Conservation (phyloP, 176 grass and related monocot genomes). For the Miscanthus lutarioriparius region DNA sequence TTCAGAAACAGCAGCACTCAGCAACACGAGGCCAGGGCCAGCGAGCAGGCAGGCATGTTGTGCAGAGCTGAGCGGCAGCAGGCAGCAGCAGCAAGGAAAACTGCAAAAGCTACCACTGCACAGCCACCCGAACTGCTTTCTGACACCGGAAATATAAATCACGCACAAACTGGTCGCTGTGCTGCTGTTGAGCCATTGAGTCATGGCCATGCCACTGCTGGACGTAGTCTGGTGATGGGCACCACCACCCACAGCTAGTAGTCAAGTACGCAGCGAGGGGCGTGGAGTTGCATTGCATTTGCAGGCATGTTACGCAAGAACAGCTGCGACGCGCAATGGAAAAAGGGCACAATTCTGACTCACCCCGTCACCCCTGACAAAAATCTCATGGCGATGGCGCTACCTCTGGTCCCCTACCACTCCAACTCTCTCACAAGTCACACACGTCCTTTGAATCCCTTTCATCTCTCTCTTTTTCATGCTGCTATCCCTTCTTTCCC, state of each 20-base stretch:
- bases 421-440: not conserved
- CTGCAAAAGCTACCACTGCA: not conserved
- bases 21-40: no score
- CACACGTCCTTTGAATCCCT: not conserved
- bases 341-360: slow-evolving; percentile 29
- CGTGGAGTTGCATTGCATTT: not conserved
- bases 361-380: not conserved
- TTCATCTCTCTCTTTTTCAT: not conserved
- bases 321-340: slow-evolving; percentile 30
- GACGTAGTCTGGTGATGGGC: not conserved
- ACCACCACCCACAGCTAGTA: not conserved
- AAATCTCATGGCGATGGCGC: slow-evolving; percentile 13
- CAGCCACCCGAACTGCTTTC: not conserved
- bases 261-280: slow-evolving; percentile 4
- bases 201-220: not conserved
- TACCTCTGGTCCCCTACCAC: not conserved
- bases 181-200: not conserved
- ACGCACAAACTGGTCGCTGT: not conserved
- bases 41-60: not conserved
- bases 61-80: not conserved
- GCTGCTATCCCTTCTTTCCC: not conserved
- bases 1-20: no score
- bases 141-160: not conserved
- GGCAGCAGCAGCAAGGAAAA: not conserved
- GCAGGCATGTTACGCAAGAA: slow-evolving; percentile 43